Conservation (phyloP, 75 land plant species). For the Cunninghamia lanceolata region DNA sequence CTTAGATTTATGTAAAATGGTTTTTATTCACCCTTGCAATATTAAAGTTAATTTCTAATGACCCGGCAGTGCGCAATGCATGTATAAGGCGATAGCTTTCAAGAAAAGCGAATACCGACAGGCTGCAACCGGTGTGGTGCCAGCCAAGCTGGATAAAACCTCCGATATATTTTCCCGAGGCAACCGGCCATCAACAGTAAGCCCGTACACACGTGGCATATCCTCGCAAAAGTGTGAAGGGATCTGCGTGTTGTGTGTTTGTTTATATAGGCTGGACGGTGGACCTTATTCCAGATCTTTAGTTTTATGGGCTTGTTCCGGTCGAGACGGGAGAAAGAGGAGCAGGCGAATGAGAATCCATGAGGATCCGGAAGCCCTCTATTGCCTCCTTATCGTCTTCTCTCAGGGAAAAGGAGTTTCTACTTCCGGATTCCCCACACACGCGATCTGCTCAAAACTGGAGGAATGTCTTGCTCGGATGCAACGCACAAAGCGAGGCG, state of each 20-base stretch:
- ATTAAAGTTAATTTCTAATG: too few relatives aligned
- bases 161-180: not conserved
- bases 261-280: too few relatives aligned
- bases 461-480: not conserved
- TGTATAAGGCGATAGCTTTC: too few relatives aligned
- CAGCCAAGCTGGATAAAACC: not conserved
- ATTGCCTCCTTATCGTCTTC: not conserved
- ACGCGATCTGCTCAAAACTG: not conserved
- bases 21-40: too few relatives aligned
- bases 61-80: too few relatives aligned
- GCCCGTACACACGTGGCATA: not conserved
- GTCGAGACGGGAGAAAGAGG: too few relatives aligned
- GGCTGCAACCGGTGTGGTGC: not conserved
- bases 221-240: not conserved
- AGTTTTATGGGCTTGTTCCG: too few relatives aligned
- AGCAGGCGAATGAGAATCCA: not conserved
- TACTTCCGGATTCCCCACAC: not conserved
- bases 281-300: too few relatives aligned
- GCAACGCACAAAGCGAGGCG: not conserved
- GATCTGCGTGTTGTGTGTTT: not conserved
- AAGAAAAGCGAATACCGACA: too few relatives aligned
- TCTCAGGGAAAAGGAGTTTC: not conserved
- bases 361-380: not conserved
- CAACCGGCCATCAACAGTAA: not conserved
- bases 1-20: too few relatives aligned